phyloP scores from a whole-genome alignment of 768 basidiomycete species.

The Naganishia onofrii region DNA sequence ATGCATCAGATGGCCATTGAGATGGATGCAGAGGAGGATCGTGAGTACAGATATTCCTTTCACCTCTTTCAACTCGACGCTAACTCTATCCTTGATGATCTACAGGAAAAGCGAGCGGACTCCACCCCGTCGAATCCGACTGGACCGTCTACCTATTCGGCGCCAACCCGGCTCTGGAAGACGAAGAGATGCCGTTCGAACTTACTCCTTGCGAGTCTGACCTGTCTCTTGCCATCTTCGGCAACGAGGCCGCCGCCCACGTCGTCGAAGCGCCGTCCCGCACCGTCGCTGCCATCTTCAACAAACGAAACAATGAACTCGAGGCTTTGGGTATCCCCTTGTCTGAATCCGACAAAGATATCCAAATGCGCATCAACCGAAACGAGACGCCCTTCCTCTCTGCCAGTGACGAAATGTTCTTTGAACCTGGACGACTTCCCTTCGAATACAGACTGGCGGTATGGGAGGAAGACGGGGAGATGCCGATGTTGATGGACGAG shows the following conservation, averaged over 20 bases:
- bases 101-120: too few species aligned
- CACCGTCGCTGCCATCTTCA: background rate
- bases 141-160: background rate
- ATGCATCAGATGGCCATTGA: background rate
- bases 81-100: too few species aligned
- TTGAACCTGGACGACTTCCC: background rate
- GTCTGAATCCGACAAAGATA: background rate
- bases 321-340: background rate
- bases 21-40: background rate
- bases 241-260: background rate
- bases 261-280: too few species aligned
- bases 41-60: background rate
- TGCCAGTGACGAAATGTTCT: background rate
- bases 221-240: background rate
- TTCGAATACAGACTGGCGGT: background rate
- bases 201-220: background rate
- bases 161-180: background rate
- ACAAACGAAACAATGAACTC: background rate
- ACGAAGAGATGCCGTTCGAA: background rate
- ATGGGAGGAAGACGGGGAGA: background rate
- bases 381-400: constrained; percentile 1
- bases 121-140: background rate
- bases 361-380: background rate
- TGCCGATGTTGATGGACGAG: background rate
- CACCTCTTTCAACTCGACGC: too few species aligned